A percentile compares a stretch with the other conserved stretches of the same genome.
phyloP scores from a whole-genome alignment of 495 filamentous ascomycete species.

The Geoglossum glabrum region DNA sequence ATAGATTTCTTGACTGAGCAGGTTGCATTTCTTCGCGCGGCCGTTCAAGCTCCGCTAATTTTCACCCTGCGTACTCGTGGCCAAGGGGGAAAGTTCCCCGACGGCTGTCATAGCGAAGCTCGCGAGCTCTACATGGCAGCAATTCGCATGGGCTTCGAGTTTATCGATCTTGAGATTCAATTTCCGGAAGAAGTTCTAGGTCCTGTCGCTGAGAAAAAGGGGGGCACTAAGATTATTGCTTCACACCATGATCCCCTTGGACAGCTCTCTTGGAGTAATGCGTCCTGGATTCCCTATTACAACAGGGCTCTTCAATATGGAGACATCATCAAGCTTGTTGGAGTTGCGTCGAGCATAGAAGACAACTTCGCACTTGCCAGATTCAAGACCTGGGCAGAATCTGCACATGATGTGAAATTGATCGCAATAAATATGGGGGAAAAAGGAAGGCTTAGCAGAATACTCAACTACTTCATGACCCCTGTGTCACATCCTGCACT shows the following conservation, averaged over 20 bases:
- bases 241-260: constrained; percentile 77
- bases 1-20: constrained; percentile 64
- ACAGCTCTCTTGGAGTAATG: constrained; percentile 71
- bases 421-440: constrained; percentile 96
- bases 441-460: constrained; percentile 68
- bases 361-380: constrained; percentile 73
- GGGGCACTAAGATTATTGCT: constrained; percentile 68
- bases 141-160: constrained; percentile 68
- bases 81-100: constrained; percentile 80
- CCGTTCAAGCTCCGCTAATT: constrained; percentile 65
- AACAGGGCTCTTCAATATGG: constrained; percentile 50
- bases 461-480: constrained; percentile 84
- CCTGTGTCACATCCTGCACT: constrained; percentile 81
- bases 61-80: constrained; percentile 76
- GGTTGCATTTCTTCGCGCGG: constrained; percentile 56
- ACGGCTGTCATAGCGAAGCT: constrained; percentile 47
- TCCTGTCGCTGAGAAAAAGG: constrained; percentile 44
- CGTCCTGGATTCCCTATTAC: constrained; percentile 78
- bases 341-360: constrained; percentile 50
- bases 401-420: constrained; percentile 52
- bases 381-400: constrained; percentile 59
- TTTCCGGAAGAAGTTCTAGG: constrained; percentile 56
- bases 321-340: constrained; percentile 49
- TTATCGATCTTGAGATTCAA: constrained; percentile 81
- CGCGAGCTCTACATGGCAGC: constrained; percentile 57